Percentiles rank a stretch among this genome's conserved stretches.
phyloP scores from a whole-genome alignment of 2,329 filamentous ascomycete species.

The Teratosphaeria zuluensis region DNA sequence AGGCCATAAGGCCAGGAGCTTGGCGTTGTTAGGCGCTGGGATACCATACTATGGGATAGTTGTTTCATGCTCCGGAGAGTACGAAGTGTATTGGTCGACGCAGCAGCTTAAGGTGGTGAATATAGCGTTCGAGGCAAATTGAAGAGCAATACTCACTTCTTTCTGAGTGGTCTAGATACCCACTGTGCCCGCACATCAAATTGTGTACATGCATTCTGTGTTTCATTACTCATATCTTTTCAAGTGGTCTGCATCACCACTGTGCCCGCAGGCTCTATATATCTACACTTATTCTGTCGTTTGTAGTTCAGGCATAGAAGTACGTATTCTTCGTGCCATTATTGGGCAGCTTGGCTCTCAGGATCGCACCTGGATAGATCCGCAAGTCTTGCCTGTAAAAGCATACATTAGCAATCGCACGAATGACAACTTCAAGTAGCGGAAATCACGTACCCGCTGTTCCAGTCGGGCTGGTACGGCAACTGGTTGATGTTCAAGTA shows the following conservation, averaged over 20 bases:
- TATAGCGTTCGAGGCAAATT: not conserved
- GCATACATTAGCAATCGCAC: not conserved
- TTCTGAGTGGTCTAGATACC: no score
- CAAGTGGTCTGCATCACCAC: not conserved
- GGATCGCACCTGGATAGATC: slow-evolving; percentile 35
- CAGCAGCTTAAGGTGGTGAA: not conserved
- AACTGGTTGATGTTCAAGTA: slow-evolving; percentile 44
- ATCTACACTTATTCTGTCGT: not conserved
- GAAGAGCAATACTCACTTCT: no score
- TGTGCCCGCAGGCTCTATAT: not conserved
- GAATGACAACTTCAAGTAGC: not conserved
- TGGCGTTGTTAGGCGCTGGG: not conserved
- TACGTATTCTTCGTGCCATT: slow-evolving; percentile 30
- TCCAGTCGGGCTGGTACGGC: slow-evolving; percentile 22
- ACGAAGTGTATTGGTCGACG: not conserved
- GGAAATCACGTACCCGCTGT: not conserved
- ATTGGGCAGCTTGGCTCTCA: slow-evolving; percentile 34
- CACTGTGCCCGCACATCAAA: no score
- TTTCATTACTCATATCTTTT: no score
- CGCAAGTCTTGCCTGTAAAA: slow-evolving; percentile 32
- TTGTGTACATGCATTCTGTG: no score
- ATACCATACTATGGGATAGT: not conserved
- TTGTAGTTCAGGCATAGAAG: slow-evolving; percentile 8
- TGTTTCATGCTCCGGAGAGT: not conserved
- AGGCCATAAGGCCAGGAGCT: not conserved